Conservation (phyloP, 1,284 basidiomycete genomes). For the Moesziomyces globuligerus region DNA sequence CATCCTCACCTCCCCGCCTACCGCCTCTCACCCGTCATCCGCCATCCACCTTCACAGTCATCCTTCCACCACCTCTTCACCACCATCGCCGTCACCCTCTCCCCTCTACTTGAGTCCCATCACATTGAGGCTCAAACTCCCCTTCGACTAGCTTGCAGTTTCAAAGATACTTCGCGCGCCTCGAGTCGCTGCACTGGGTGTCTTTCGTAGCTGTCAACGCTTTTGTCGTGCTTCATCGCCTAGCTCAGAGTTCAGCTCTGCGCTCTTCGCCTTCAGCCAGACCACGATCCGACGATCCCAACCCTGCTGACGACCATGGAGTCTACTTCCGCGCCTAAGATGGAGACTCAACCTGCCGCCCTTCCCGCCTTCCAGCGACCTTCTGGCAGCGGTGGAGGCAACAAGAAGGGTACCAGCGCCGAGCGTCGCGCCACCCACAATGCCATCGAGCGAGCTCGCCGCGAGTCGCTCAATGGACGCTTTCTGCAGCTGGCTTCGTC, state of each 20-base stretch:
- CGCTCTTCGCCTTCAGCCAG: neutral
- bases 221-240: neutral
- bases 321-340: slow-evolving; percentile 15
- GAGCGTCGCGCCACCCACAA: slow-evolving; percentile 61
- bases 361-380: slow-evolving; percentile 28
- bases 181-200: slow-evolving; percentile 43
- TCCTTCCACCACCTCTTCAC: slow-evolving; percentile 1
- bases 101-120: slow-evolving; percentile 1
- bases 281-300: neutral
- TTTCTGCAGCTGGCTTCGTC: slow-evolving; percentile 58
- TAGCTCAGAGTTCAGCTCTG: too few relatives aligned
- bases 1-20: slow-evolving; percentile 4
- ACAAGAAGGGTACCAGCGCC: slow-evolving; percentile 58
- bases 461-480: slow-evolving; percentile 58
- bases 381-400: slow-evolving; percentile 54
- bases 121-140: neutral
- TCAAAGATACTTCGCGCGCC: slow-evolving; percentile 43
- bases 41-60: slow-evolving; percentile 1
- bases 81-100: neutral
- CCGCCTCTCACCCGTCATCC: slow-evolving; percentile 26
- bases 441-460: slow-evolving; percentile 59
- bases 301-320: slow-evolving; percentile 16
- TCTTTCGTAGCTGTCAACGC: neutral
- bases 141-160: neutral
- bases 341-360: slow-evolving; percentile 13